These are phyloP conservation scores for Globisporangium cylindrosporum DNA, from an alignment of 352 stramenopile species.

Conservation along the genomic window DNA sequence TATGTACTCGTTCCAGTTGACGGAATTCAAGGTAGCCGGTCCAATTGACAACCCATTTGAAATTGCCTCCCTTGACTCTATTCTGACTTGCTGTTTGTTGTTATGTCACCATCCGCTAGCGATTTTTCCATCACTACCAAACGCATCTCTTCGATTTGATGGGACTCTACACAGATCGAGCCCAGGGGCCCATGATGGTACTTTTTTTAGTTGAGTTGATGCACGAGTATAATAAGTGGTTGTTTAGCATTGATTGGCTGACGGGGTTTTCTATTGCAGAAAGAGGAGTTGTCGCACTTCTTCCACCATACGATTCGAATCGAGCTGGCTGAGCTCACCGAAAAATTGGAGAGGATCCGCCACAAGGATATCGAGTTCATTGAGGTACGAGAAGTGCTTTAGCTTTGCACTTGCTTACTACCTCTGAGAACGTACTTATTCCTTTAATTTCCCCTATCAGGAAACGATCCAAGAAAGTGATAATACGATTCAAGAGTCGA, in stretches of 20 bases:
- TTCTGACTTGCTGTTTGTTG: background rate
- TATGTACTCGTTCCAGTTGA: constrained; percentile 62
- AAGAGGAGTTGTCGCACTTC: constrained; percentile 64
- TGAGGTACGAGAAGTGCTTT: constrained; percentile 23
- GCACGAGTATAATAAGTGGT: too few relatives aligned
- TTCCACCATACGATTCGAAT: constrained; percentile 52
- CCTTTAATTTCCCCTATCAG: constrained; percentile 1
- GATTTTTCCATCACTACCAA: constrained; percentile 78
- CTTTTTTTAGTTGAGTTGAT: too few relatives aligned
- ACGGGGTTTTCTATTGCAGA: constrained; percentile 27
- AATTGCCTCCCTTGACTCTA: background rate
- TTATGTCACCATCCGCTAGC: constrained; percentile 22
- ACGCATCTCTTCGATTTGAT: constrained; percentile 65
- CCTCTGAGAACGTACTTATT: background rate
- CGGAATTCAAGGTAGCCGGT: constrained; percentile 60
- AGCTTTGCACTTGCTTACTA: background rate
- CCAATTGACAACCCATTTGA: background rate
- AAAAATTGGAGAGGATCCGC: constrained; percentile 62
- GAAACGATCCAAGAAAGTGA: constrained; percentile 60
- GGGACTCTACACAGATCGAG: constrained; percentile 63
- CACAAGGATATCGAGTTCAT: constrained; percentile 52
- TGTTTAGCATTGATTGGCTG: background rate
- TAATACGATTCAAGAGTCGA: constrained; percentile 46
- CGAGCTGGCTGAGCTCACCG: constrained; percentile 48
- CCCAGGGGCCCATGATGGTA: constrained; percentile 51